Percentiles rank a stretch among this genome's conserved stretches.
Conservation (phyloP, 2,329 filamentous ascomycete genomes). For the Neopestalotiopsis clavispora region DNA sequence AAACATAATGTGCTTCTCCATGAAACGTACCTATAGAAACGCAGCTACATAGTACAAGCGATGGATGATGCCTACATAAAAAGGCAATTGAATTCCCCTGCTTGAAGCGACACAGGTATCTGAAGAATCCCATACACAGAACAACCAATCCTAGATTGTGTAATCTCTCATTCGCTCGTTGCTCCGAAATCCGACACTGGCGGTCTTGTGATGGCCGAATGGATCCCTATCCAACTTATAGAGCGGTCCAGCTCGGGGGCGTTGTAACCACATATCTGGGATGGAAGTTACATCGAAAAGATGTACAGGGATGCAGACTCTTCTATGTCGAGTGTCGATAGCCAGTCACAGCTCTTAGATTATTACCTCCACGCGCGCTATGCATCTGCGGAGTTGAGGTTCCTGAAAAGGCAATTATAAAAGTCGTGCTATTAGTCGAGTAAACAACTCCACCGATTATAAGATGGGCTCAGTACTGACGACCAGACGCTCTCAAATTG, state of each 20-base stretch:
- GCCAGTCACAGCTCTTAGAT: not conserved
- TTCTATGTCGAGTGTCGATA: not conserved
- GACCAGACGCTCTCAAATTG: not conserved
- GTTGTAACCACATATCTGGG: not conserved
- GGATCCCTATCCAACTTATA: not conserved
- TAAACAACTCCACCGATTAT: not conserved
- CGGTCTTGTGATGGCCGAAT: not conserved
- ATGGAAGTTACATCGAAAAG: not conserved
- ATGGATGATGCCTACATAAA: too few species aligned
- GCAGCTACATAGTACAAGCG: too few species aligned
- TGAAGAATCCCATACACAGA: not conserved
- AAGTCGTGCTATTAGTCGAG: not conserved
- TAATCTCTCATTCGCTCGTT: not conserved
- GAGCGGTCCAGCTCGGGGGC: not conserved
- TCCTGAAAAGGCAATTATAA: constrained; percentile 4
- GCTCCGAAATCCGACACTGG: not conserved
- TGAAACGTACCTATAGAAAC: too few species aligned
- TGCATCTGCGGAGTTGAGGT: constrained; percentile 8
- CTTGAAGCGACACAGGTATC: too few species aligned
- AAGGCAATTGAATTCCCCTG: too few species aligned
- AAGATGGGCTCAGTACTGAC: not conserved
- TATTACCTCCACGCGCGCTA: not conserved
- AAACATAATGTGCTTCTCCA: too few species aligned
- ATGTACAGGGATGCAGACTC: not conserved
- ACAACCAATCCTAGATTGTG: not conserved